These are phyloP conservation scores for Tuctoria greenei DNA, from an alignment of 176 grass and related monocot species.

Conservation along the genomic window DNA sequence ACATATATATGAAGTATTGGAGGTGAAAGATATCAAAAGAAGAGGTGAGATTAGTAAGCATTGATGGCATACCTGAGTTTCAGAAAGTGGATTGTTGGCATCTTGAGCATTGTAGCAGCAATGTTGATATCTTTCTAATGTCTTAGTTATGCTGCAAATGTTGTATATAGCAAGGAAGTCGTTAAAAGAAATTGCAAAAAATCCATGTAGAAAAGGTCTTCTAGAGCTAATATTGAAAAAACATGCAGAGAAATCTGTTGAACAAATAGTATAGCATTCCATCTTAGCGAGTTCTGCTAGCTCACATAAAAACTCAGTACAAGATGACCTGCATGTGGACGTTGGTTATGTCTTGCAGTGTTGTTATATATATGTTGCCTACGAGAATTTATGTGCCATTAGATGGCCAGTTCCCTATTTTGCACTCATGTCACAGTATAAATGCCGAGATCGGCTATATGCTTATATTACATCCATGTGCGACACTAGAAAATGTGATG, in stretches of 20 bases:
- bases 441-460: background rate
- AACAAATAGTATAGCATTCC: background rate
- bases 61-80: slow-evolving; percentile 61
- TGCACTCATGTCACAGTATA: background rate
- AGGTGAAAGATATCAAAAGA: background rate
- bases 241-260: background rate
- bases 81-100: slow-evolving; percentile 54
- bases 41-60: background rate
- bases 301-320: background rate
- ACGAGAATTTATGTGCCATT: background rate
- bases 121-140: slow-evolving; percentile 81
- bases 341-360: background rate
- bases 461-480: background rate
- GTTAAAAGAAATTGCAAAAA: background rate
- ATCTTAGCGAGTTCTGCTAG: background rate
- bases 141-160: slow-evolving; percentile 59
- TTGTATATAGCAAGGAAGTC: background rate
- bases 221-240: background rate
- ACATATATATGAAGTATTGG: background rate
- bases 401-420: background rate
- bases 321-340: background rate
- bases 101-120: slow-evolving; percentile 84
- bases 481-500: background rate
- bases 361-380: background rate
- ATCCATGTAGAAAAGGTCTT: background rate